Evolutionary conservation across 2,329 filamentous ascomycete species (phyloP).

Genomic region (Fusarium sp.): DNA sequence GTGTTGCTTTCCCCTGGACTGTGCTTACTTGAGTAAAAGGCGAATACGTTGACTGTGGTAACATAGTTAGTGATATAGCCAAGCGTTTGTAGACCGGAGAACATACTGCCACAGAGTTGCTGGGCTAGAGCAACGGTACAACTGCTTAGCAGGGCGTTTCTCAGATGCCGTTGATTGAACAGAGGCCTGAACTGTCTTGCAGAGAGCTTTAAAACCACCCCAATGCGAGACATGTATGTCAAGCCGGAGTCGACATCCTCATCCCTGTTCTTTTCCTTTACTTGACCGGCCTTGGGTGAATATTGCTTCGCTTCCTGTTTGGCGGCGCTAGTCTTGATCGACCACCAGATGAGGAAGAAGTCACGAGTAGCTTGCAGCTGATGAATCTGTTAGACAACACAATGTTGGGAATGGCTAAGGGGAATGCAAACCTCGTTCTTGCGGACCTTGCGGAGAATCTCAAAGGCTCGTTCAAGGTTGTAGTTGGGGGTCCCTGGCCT

Average conservation of each 20-base stretch:
- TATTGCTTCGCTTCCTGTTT: not conserved
- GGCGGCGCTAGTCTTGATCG: not conserved
- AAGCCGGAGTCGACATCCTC: constrained; percentile 2
- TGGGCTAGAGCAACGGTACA: constrained; percentile 41
- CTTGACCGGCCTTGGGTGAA: not conserved
- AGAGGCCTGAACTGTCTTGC: constrained; percentile 28
- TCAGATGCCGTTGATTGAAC: constrained; percentile 15
- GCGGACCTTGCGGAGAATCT: constrained; percentile 47
- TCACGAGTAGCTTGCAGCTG: constrained; percentile 52
- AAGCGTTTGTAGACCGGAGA: constrained; percentile 9
- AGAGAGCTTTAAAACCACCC: constrained; percentile 18
- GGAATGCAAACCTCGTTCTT: constrained; percentile 36
- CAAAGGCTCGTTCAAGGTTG: constrained; percentile 47
- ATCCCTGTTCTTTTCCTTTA: no score
- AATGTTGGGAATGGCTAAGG: rapidly evolving
- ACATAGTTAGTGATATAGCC: not conserved
- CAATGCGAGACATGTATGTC: constrained; percentile 25
- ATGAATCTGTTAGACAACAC: not conserved
- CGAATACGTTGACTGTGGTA: constrained; percentile 46
- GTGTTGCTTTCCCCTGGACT: rapidly evolving
- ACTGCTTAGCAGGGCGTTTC: constrained; percentile 40
- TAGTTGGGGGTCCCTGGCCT: constrained; percentile 46
- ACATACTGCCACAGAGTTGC: constrained; percentile 43
- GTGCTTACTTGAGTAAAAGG: constrained; percentile 55
- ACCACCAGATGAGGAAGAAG: constrained; percentile 48